Evolutionary conservation across 768 basidiomycete genomes (phyloP).

Genomic region (Suillus paluster): DNA sequence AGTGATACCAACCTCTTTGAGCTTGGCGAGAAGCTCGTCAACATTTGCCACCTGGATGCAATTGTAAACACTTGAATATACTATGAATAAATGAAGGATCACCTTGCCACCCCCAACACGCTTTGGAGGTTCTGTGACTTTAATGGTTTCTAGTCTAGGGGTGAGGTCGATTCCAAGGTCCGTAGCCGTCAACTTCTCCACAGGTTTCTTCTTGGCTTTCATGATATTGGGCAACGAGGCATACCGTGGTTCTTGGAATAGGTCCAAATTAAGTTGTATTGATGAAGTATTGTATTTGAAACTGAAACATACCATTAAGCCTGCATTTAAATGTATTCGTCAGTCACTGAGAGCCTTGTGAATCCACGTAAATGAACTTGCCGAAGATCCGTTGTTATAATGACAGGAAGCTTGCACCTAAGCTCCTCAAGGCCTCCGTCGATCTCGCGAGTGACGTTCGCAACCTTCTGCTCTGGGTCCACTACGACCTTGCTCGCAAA

Average conservation of each 20-base stretch:
- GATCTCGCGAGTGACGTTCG: conserved; percentile 83
- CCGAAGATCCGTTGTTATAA: conserved; percentile 94
- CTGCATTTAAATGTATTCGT: conserved; percentile 37
- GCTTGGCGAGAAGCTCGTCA: conserved; percentile 85
- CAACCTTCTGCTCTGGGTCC: conserved; percentile 63
- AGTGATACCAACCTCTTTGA: conserved; percentile 81
- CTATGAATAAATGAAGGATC: not conserved
- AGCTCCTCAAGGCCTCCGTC: conserved; percentile 93
- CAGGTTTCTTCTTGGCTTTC: conserved; percentile 99
- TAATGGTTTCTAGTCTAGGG: conserved; percentile 83
- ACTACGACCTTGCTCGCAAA: conserved; percentile 90
- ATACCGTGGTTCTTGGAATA: conserved; percentile 82
- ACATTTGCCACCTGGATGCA: conserved; percentile 70
- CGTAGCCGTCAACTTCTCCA: conserved; percentile 78
- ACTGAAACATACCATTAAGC: conserved; percentile 66
- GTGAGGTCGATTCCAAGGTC: conserved; percentile 86
- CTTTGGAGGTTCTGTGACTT: conserved; percentile 87
- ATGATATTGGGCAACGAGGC: conserved; percentile 97
- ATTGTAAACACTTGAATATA: conserved; percentile 12
- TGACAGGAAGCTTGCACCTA: conserved; percentile 74
- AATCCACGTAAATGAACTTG: conserved; percentile 41
- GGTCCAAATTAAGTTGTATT: conserved; percentile 4
- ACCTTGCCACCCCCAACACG: conserved; percentile 93
- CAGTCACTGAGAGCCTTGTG: not conserved
- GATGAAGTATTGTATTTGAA: not conserved